Evolutionary conservation across 2,329 filamentous ascomycete species (phyloP).

Genomic region (Cercospora brassicicola): DNA sequence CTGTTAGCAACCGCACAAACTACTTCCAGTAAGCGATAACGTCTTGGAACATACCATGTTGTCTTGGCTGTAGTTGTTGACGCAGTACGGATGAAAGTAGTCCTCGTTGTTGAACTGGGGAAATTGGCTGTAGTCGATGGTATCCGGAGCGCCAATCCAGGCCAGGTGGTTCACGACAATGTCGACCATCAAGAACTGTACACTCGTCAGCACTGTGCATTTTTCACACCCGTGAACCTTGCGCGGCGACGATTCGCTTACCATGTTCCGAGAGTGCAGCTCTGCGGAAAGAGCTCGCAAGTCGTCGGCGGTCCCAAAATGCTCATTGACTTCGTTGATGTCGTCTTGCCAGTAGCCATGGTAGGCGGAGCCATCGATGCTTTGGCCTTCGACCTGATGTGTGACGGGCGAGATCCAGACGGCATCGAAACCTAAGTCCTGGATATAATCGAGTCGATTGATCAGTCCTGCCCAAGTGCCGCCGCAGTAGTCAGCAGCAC

Average conservation of each 20-base stretch:
- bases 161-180: conserved; percentile 43
- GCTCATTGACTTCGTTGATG: conserved; percentile 44
- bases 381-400: conserved; percentile 43
- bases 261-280: conserved; percentile 42
- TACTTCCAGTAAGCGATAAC: neutral
- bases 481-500: conserved; percentile 55
- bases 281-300: conserved; percentile 40
- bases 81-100: conserved; percentile 56
- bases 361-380: conserved; percentile 47
- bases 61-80: conserved; percentile 53
- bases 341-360: conserved; percentile 59
- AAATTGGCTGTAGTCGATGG: conserved; percentile 39
- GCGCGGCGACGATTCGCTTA: conserved; percentile 19
- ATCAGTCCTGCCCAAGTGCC: conserved; percentile 61
- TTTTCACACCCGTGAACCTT: neutral
- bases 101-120: conserved; percentile 45
- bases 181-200: conserved; percentile 43
- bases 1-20: neutral
- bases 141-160: conserved; percentile 33
- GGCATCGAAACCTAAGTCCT: conserved; percentile 45
- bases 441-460: conserved; percentile 63
- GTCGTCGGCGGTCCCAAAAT: conserved; percentile 42
- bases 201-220: neutral
- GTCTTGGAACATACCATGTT: conserved; percentile 20
- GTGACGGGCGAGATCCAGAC: conserved; percentile 59